phyloP scores from a whole-genome alignment of 345 rosid genomes.

The Eucalyptus tenuipes region DNA sequence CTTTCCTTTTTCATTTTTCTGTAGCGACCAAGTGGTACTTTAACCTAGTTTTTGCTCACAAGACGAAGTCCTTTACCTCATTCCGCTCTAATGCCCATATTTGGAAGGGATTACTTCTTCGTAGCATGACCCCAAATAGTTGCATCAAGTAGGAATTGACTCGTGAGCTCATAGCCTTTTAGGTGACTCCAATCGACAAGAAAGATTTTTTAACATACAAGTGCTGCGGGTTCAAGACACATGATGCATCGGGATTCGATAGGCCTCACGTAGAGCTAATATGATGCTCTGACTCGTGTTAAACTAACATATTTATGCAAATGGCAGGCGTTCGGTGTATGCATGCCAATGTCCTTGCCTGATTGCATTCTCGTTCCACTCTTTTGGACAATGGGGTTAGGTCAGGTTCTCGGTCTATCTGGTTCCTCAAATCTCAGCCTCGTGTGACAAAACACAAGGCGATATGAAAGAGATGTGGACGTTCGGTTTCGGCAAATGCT shows the following conservation, averaged over 20 bases:
- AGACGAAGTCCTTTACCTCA: neutral
- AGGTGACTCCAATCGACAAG: neutral
- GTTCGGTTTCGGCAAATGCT: neutral
- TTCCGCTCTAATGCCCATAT: neutral
- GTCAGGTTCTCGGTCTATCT: neutral
- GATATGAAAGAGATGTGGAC: neutral
- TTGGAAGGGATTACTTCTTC: neutral
- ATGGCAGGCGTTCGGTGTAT: neutral
- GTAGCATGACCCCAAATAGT: neutral
- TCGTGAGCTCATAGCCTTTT: neutral
- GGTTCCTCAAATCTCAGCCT: neutral
- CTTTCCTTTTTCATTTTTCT: neutral
- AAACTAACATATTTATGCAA: neutral
- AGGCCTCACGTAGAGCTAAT: neutral
- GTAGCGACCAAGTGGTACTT: neutral
- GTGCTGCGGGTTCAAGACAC: neutral
- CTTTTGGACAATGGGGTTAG: neutral
- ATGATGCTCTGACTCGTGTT: neutral
- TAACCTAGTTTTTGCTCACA: neutral
- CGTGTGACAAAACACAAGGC: neutral
- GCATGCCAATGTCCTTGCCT: neutral
- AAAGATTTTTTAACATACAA: neutral
- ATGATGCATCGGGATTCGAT: neutral
- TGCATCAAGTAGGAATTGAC: neutral
- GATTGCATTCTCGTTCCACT: neutral